phyloP scores from a whole-genome alignment of 495 filamentous ascomycete genomes.

The Friedmanniomyces simplex region DNA sequence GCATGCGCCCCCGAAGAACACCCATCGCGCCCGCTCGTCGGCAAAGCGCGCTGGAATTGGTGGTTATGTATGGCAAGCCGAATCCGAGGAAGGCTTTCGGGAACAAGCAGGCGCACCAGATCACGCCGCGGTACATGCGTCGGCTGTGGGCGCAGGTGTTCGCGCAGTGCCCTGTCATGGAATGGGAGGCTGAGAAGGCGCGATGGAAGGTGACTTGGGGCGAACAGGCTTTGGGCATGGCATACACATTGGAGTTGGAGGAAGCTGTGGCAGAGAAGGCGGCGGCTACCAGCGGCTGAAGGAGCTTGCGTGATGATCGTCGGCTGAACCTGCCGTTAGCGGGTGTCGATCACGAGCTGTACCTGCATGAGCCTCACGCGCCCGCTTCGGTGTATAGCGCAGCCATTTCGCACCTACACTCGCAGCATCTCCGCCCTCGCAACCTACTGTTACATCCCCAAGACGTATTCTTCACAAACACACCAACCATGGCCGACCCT shows the following conservation, averaged over 20 bases:
- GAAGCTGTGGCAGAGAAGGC: background rate
- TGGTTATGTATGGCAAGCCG: conserved; percentile 21
- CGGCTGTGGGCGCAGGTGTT: conserved; percentile 38
- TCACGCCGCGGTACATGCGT: conserved; percentile 39
- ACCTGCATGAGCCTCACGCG: background rate
- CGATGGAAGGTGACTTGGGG: conserved; percentile 26
- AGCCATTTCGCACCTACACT: too few relatives aligned
- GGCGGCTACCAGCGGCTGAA: background rate
- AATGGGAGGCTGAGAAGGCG: conserved; percentile 20
- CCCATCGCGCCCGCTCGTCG: background rate
- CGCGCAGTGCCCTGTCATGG: conserved; percentile 31
- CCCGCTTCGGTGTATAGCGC: too few relatives aligned
- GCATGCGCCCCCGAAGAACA: conserved; percentile 32
- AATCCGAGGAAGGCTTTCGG: conserved; percentile 32
- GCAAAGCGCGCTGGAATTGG: conserved; percentile 5
- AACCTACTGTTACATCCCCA: background rate
- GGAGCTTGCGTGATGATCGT: background rate
- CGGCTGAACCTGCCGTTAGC: background rate
- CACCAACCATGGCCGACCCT: conserved; percentile 3
- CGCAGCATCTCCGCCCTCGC: too few relatives aligned
- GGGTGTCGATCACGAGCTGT: background rate
- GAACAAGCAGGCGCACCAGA: conserved; percentile 30
- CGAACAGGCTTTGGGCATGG: background rate
- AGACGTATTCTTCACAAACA: background rate
- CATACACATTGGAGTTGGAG: background rate